A percentile compares a stretch with the other conserved stretches of the same genome.
Conservation (phyloP, 2,329 filamentous ascomycete genomes). For the Fusarium keratoplasticum region DNA sequence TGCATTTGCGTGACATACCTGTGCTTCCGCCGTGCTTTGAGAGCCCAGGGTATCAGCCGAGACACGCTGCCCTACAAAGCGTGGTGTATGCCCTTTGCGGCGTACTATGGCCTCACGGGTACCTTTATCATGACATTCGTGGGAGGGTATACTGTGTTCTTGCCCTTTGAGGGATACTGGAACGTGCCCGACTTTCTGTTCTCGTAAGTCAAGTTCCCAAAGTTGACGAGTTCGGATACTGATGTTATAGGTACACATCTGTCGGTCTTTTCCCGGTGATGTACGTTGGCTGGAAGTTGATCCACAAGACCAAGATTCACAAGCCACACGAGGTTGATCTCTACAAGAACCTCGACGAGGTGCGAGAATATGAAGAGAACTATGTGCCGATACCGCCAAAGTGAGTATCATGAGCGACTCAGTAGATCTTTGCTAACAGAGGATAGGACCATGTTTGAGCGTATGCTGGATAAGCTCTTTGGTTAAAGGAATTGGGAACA, state of each 20-base stretch:
- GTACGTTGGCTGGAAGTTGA: constrained; percentile 77
- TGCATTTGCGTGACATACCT: constrained; percentile 79
- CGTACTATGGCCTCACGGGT: constrained; percentile 72
- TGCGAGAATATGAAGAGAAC: constrained; percentile 75
- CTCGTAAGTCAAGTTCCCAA: constrained; percentile 60
- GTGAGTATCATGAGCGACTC: constrained; percentile 52
- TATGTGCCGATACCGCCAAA: constrained; percentile 66
- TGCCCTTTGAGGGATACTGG: constrained; percentile 71
- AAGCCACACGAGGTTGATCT: constrained; percentile 72
- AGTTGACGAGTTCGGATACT: background rate
- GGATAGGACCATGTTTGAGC: constrained; percentile 34
- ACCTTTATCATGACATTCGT: constrained; percentile 80
- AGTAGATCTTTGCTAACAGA: background rate
- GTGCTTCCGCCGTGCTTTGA: constrained; percentile 76
- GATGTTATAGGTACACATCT: constrained; percentile 70
- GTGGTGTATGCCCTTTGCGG: constrained; percentile 76
- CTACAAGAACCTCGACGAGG: constrained; percentile 69
- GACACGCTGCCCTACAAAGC: constrained; percentile 77
- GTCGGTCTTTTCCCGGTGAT: constrained; percentile 77
- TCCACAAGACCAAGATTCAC: constrained; percentile 70
- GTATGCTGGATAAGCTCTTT: constrained; percentile 35
- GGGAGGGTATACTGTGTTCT: constrained; percentile 80
- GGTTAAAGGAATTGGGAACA: background rate
- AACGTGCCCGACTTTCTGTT: constrained; percentile 78
- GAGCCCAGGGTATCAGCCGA: constrained; percentile 75